phyloP scores from a whole-genome alignment of 495 filamentous ascomycete species.

The Pyrenopolyporus hunteri region DNA sequence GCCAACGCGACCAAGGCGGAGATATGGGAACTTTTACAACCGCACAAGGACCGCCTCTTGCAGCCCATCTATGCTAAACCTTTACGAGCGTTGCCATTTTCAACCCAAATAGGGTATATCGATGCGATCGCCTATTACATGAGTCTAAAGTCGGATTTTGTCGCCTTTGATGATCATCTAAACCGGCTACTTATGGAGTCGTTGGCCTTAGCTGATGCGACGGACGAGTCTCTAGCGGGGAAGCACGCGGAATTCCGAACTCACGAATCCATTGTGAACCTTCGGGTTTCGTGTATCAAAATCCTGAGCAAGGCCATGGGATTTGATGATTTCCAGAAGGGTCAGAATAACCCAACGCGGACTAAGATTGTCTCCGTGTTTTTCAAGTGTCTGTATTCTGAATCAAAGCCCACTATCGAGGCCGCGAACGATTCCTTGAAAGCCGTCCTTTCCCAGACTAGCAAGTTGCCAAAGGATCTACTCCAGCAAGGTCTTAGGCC shows the following conservation, averaged over 20 bases:
- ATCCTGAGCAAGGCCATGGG: slow-evolving; percentile 90
- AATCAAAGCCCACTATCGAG: slow-evolving; percentile 88
- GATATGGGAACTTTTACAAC: slow-evolving; percentile 82
- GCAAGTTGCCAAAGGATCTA: slow-evolving; percentile 93
- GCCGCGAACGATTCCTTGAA: slow-evolving; percentile 89
- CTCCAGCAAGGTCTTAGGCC: slow-evolving; percentile 92
- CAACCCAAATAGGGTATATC: slow-evolving; percentile 95
- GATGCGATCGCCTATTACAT: slow-evolving; percentile 96
- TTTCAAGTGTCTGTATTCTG: slow-evolving; percentile 95
- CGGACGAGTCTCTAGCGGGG: slow-evolving; percentile 82
- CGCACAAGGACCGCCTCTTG: slow-evolving; percentile 85
- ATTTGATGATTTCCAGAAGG: slow-evolving; percentile 83
- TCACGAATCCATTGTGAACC: slow-evolving; percentile 84
- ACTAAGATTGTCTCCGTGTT: slow-evolving; percentile 90
- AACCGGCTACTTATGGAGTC: slow-evolving; percentile 91
- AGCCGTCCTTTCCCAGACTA: slow-evolving; percentile 82
- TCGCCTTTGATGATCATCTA: slow-evolving; percentile 87
- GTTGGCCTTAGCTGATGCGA: slow-evolving; percentile 88
- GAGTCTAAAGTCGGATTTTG: slow-evolving; percentile 80
- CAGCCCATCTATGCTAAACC: slow-evolving; percentile 93
- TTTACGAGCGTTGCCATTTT: slow-evolving; percentile 86
- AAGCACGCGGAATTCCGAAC: slow-evolving; percentile 90
- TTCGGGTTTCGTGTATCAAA: slow-evolving; percentile 93
- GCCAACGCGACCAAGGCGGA: slow-evolving; percentile 75
- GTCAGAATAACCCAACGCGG: slow-evolving; percentile 70